Base-by-base conservation (phyloP, 495 filamentous ascomycete genomes). In the Penicillium cosmopolitanum region DNA sequence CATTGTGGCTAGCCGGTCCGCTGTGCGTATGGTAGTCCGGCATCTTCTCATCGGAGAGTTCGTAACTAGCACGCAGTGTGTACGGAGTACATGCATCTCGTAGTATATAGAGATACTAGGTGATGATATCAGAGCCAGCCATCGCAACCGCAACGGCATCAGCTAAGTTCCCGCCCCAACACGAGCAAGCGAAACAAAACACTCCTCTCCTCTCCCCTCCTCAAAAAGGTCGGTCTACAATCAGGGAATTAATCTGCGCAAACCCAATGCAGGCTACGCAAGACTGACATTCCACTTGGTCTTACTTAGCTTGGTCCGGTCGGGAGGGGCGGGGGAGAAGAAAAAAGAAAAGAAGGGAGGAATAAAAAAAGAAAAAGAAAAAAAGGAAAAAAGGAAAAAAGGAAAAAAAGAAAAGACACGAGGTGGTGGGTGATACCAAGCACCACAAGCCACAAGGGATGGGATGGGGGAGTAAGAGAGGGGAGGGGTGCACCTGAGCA, bases 1-100 rank as follows among this genome's bases (percentile, higher is more conserved):
- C 56, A 61, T 56, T 31, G 50, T 35, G 16, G 46, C 55, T 61
- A 52, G 56, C 62, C 64, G 58, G 28, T 7, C 28, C 61, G 67
- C 52, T 50, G 64, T 62, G 62, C 61, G 64, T 59, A 55, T 40
- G 36, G 53, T 50, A 38, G 36, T 62, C 50, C 63, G 60, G 53
- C 60, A 55, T 65, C 52, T 59, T 21, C 38, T 46, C 36, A 40
- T 12, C 28, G 15, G 36, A 40, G 36, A 40, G 36, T n/a, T 40
- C 36, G 12, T 40, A 40, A 6, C 28, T 9, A 31, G 5, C 28
- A 9, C 28, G 28, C 28, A 31, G 28, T 9, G 28, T 6, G 28
- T 31, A 31, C 28, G 28, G 28, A 31, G 28, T 31, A 31, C 28
- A 31, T 31, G 28, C 28, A 31, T 21, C 19, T 21, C 19, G 2